A percentile compares a stretch with the other conserved stretches of the same genome.
Evolutionary conservation across 2,329 filamentous ascomycete genomes (phyloP).

Genomic region (Elsinoe batatas): DNA sequence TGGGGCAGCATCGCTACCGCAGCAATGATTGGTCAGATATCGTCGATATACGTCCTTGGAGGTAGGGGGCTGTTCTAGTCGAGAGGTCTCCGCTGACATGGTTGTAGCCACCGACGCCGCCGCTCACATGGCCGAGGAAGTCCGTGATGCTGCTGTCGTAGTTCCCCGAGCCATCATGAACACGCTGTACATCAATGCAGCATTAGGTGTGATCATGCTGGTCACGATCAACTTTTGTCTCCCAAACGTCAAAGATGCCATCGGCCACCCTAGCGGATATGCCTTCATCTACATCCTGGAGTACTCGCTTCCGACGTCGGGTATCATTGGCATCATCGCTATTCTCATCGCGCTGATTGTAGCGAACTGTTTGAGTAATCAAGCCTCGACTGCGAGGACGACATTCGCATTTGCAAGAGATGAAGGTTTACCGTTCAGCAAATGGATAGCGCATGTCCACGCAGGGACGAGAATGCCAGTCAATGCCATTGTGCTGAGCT

Average conservation of each 20-base stretch:
- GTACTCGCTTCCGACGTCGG: constrained; percentile 15
- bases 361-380: constrained; percentile 24
- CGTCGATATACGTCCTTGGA: constrained; percentile 22
- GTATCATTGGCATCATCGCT: constrained; percentile 28
- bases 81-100: not conserved
- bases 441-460: constrained; percentile 14
- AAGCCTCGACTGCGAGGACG: constrained; percentile 34
- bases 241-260: constrained; percentile 23
- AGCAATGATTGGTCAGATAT: constrained; percentile 27
- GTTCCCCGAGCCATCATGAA: constrained; percentile 25
- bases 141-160: constrained; percentile 22
- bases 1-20: constrained; percentile 28
- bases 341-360: constrained; percentile 31
- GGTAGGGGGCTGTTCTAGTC: constrained; percentile 2
- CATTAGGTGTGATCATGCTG: constrained; percentile 26
- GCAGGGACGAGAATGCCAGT: constrained; percentile 13
- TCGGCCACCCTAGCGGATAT: constrained; percentile 26
- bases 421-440: constrained; percentile 32
- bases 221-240: constrained; percentile 23
- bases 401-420: constrained; percentile 37
- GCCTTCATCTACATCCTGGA: constrained; percentile 30
- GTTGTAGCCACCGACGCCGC: constrained; percentile 12
- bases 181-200: constrained; percentile 25
- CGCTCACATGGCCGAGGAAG: constrained; percentile 23
- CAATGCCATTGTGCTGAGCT: constrained; percentile 16